Evolutionary conservation across 2,329 filamentous ascomycete genomes (phyloP).

Genomic region (Aureobasidium pullulans): DNA sequence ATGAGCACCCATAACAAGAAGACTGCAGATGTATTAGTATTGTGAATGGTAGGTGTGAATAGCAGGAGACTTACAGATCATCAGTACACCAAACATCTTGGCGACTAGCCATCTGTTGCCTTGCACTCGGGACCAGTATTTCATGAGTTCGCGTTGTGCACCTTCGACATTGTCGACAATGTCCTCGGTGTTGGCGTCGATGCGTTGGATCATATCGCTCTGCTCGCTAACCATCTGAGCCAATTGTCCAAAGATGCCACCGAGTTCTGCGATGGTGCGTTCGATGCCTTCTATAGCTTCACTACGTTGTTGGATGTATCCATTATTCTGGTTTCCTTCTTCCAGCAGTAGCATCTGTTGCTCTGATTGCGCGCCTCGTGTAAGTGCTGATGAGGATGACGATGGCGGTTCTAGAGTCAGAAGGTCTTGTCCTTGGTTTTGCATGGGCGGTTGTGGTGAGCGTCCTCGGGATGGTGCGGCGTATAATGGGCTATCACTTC

Average conservation of each 20-base stretch:
- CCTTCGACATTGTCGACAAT: slow-evolving; percentile 98
- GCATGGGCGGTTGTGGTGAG: slow-evolving; percentile 23
- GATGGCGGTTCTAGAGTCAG: slow-evolving; percentile 70
- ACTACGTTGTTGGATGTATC: slow-evolving; percentile 86
- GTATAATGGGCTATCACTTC: slow-evolving; percentile 41
- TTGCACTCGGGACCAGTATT: slow-evolving; percentile 92
- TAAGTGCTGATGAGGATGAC: slow-evolving; percentile 34
- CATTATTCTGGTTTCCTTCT: slow-evolving; percentile 84
- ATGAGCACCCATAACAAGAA: slow-evolving; percentile 31
- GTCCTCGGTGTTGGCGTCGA: slow-evolving; percentile 95
- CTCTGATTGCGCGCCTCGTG: slow-evolving; percentile 57
- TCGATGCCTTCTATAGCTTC: slow-evolving; percentile 97
- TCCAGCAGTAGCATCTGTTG: slow-evolving; percentile 76
- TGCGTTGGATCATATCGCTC: slow-evolving; percentile 93
- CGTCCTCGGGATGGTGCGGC: slow-evolving; percentile 29
- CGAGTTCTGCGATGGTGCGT: slow-evolving; percentile 85
- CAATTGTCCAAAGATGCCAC: slow-evolving; percentile 86
- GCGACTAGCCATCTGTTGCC: slow-evolving; percentile 94
- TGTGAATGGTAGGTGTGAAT: not conserved
- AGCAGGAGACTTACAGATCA: slow-evolving; percentile 61
- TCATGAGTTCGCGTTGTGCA: slow-evolving; percentile 87
- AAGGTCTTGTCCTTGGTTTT: slow-evolving; percentile 52
- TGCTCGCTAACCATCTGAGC: slow-evolving; percentile 97
- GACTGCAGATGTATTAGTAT: slow-evolving; percentile 17
- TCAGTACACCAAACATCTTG: slow-evolving; percentile 76